Evolutionary conservation across 345 rosid genomes (phyloP), one percentile per base, ranked within the genome.

Genomic region (Odontarrhena argentea): DNA sequence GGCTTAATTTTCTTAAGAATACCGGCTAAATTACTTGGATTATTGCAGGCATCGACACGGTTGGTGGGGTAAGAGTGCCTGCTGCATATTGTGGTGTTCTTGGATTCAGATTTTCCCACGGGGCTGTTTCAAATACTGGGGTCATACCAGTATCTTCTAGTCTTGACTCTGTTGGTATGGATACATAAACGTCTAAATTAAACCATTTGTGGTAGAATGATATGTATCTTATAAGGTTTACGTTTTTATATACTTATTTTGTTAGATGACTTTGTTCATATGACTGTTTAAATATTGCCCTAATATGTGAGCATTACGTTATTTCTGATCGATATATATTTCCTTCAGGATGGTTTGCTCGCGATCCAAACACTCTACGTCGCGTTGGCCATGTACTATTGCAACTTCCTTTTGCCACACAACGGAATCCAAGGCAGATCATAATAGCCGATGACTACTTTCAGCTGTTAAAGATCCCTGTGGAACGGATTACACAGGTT

Each of bases 61-160:
- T 86, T 69, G 99, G 99, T 18, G 99, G 93, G 42, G 91, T 91
- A 66, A 91, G 99, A 78, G 79, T 91, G 52, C 96, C 99, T 40
- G 87, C 97, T 18, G 89, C 79, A 46, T 94, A 72, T 68, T 94
- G 97, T 75, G 88, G 97, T 55, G 57, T 88, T 63, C 61, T 94
- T 55, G 99, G 99, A 60, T 94, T 94, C 71, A 81, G 88, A 57
- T 84, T 88, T 13, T 91, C 99, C 9, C 78, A 85, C 71, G 93
- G 97, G 28, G 80, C 79, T 68, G 74, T 88, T 75, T 71, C 88
- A 62, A 84, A 82, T 32, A 8, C 62, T 0, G 97, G 97, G 50
- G 65, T 78, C 60, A 15, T 94, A 66, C 88, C 93, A 45, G 77
- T 86, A 63, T 85, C 97, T 6, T 44, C 86, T 34, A 88, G 93